phyloP scores from a whole-genome alignment of 768 basidiomycete species.

The Phlebiopsis flavidoalba region DNA sequence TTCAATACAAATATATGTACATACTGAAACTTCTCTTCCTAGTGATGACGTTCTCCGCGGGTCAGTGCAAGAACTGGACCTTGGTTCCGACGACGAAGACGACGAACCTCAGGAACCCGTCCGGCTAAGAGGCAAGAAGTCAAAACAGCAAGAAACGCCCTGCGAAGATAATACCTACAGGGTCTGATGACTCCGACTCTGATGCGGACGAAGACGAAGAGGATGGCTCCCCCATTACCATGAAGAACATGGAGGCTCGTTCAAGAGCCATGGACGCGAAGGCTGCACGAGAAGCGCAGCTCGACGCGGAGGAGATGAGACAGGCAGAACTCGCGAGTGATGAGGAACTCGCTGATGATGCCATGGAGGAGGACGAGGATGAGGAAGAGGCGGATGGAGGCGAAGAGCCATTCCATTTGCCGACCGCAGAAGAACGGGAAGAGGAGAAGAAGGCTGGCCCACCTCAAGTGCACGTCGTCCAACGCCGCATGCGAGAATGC shows the following conservation, averaged over 20 bases:
- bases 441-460: conserved; percentile 65
- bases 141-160: conserved; percentile 48
- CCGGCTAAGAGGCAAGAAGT: conserved; percentile 39
- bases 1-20: not conserved
- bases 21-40: not conserved
- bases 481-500: conserved; percentile 75
- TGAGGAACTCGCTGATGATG: conserved; percentile 41
- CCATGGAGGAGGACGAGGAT: conserved; percentile 29
- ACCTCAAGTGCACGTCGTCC: conserved; percentile 70
- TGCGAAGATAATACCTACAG: conserved; percentile 44
- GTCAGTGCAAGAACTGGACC: conserved; percentile 55
- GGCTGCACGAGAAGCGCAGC: conserved; percentile 60
- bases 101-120: conserved; percentile 27
- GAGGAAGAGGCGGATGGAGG: conserved; percentile 29
- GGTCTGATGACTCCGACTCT: conserved; percentile 40
- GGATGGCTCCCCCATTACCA: conserved; percentile 59
- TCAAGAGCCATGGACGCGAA: conserved; percentile 72
- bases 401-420: conserved; percentile 56
- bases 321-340: conserved; percentile 43
- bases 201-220: conserved; percentile 35
- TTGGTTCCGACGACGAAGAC: conserved; percentile 54
- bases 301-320: conserved; percentile 64
- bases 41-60: conserved; percentile 43
- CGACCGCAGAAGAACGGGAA: conserved; percentile 66
- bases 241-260: conserved; percentile 76